Evolutionary conservation across 495 filamentous ascomycete species (phyloP), one percentile per base, ranked within the genome.

Genomic region (Chlorociboria aeruginascens): DNA sequence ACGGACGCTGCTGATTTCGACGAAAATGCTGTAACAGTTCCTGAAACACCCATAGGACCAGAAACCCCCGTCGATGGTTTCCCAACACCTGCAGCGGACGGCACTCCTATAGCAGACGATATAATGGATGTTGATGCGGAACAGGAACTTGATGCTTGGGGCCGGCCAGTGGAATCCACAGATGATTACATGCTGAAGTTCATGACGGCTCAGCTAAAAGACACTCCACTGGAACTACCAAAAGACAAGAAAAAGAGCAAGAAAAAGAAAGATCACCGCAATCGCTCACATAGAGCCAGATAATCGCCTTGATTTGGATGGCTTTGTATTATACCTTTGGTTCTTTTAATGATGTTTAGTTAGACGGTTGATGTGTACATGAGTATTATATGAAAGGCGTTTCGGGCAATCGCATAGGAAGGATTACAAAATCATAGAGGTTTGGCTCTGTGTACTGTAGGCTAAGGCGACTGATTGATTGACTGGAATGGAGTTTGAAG

Each of bases 1-100:
- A 82, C 84, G 40, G 92, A 97, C 50, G 88, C 86, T 31, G 86
- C 78, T 1, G 92, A 99, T 55, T 97, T 97, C 57, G 79, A 80
- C n/a, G 92, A 95, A 56, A 79, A 77, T 46, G 70, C 60, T 41
- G 66, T 67, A 3, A 70, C 72, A 0, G 67, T 72, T 25, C 61
- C 54, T 25, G 59, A 57, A 29, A 67, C 63, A 9, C 63, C 64
- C 8, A 58, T 56, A 29, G 64, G 63, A n/a, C 44, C 56, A 30
- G 68, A 56, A 35, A 63, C 62, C 39, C 59, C 66, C 40, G 46
- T 51, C 9, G 58, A 64, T 16, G 52, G 43, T 9, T 52, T 55
- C 11, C 46, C 50, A 4, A 60, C 60, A 14, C 51, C 60, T 7
- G 45, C 29, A 17, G 43, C 29, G 3, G 50, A 49, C n/a, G 45